These are phyloP conservation scores for Ambrosiella cleistominuta DNA, from an alignment of 2,329 filamentous ascomycete species.

Conservation along the genomic window DNA sequence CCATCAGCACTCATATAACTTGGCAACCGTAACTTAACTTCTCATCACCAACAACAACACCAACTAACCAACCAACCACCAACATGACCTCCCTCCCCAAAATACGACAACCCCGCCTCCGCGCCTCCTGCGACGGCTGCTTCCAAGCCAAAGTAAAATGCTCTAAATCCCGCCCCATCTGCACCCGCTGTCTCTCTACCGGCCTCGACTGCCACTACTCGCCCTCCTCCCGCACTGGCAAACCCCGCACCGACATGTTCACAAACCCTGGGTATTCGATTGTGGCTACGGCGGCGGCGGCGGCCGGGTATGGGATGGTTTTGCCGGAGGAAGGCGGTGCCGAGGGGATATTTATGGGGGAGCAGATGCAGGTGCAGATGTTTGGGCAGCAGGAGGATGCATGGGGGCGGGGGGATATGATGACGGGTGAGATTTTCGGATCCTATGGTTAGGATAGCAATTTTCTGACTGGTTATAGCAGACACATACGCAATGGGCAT, in stretches of 20 bases:
- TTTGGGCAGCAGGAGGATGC: slow-evolving; percentile 1
- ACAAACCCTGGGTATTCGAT: slow-evolving; percentile 2
- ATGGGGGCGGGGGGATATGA: slow-evolving; percentile 16
- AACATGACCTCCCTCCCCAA: slow-evolving; percentile 15
- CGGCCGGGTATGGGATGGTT: background rate
- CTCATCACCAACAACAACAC: background rate
- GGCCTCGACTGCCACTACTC: slow-evolving; percentile 35
- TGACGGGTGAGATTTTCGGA: slow-evolving; percentile 14
- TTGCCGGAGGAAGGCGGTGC: slow-evolving; percentile 1
- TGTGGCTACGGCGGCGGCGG: background rate
- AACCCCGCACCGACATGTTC: slow-evolving; percentile 10
- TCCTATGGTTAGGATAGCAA: background rate
- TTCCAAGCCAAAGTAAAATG: slow-evolving; percentile 40
- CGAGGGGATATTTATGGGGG: background rate
- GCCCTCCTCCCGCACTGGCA: slow-evolving; percentile 31
- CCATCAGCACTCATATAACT: too few species aligned
- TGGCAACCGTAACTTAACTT: background rate
- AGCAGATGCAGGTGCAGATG: slow-evolving; percentile 6
- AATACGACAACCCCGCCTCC: slow-evolving; percentile 25
- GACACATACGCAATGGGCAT: slow-evolving; percentile 23
- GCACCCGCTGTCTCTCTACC: slow-evolving; percentile 31
- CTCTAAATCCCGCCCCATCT: slow-evolving; percentile 34
- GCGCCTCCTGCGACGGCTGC: slow-evolving; percentile 36
- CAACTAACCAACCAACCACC: background rate
- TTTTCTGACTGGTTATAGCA: slow-evolving; percentile 1